Evolutionary conservation across 1,139 yeast genomes (phyloP).

Genomic region (Zygoascus meyerae): DNA sequence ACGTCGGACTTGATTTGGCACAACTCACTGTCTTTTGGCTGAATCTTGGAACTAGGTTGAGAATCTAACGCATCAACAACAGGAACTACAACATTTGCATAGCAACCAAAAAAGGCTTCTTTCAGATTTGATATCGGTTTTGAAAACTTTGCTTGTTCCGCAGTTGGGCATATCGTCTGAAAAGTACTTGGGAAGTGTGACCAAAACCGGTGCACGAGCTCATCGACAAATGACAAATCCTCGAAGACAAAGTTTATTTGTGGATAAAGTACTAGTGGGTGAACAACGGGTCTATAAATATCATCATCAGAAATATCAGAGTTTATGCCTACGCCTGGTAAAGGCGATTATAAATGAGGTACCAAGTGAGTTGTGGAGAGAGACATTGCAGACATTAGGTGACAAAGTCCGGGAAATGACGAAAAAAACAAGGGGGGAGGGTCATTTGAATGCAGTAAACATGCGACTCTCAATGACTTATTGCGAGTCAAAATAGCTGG

Average conservation of each 20-base stretch:
- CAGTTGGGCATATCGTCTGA: background rate
- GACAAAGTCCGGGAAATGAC: too few species aligned
- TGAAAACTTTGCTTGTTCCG: slow-evolving; percentile 1
- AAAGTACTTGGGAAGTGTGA: background rate
- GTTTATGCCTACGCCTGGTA: too few species aligned
- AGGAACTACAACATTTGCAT: slow-evolving; percentile 7
- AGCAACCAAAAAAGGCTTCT: slow-evolving; percentile 10
- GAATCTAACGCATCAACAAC: background rate
- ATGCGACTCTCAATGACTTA: too few species aligned
- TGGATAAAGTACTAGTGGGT: slow-evolving; percentile 4
- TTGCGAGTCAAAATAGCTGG: too few species aligned
- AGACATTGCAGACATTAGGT: too few species aligned
- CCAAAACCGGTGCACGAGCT: background rate
- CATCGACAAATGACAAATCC: slow-evolving; percentile 5
- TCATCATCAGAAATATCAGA: too few species aligned
- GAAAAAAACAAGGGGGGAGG: too few species aligned
- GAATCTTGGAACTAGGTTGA: background rate
- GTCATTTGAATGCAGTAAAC: too few species aligned
- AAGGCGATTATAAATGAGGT: too few species aligned
- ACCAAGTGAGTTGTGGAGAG: too few species aligned
- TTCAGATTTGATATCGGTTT: slow-evolving; percentile 1
- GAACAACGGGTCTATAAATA: background rate
- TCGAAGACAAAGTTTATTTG: slow-evolving; percentile 5
- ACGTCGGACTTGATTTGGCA: background rate
- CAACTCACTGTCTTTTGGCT: background rate